phyloP scores from a whole-genome alignment of 1,139 yeast species.

The Pichia terricola region DNA sequence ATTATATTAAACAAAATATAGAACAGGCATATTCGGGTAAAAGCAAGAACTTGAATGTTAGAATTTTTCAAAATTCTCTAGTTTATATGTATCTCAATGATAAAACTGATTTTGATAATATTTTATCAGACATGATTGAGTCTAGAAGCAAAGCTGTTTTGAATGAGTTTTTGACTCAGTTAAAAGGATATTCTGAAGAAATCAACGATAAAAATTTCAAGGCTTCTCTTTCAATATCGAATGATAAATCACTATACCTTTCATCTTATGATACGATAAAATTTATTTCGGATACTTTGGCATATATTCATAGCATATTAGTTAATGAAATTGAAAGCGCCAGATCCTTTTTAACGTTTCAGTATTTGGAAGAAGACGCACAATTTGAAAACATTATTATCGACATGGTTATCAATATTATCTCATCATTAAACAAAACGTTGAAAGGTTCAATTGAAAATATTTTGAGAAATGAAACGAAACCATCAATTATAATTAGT shows the following conservation, averaged over 20 bases:
- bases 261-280: conserved; percentile 76
- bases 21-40: conserved; percentile 16
- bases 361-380: conserved; percentile 13
- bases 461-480: conserved; percentile 55
- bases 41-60: conserved; percentile 4
- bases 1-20: conserved; percentile 26
- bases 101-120: conserved; percentile 37
- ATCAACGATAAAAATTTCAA: conserved; percentile 2
- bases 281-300: conserved; percentile 79
- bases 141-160: conserved; percentile 47
- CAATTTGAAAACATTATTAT: conserved; percentile 29
- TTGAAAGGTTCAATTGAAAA: conserved; percentile 53
- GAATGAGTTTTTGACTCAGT: conserved; percentile 52
- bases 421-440: conserved; percentile 42
- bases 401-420: conserved; percentile 34
- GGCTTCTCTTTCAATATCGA: not conserved
- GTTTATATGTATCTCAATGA: conserved; percentile 21
- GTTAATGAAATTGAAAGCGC: conserved; percentile 82
- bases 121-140: conserved; percentile 46
- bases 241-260: conserved; percentile 40
- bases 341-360: conserved; percentile 40
- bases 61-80: conserved; percentile 22
- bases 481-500: conserved; percentile 44
- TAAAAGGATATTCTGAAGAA: conserved; percentile 29
- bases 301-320: conserved; percentile 81